Evolutionary conservation across 768 basidiomycete genomes (phyloP).

Genomic region (Mycena capillaripes): DNA sequence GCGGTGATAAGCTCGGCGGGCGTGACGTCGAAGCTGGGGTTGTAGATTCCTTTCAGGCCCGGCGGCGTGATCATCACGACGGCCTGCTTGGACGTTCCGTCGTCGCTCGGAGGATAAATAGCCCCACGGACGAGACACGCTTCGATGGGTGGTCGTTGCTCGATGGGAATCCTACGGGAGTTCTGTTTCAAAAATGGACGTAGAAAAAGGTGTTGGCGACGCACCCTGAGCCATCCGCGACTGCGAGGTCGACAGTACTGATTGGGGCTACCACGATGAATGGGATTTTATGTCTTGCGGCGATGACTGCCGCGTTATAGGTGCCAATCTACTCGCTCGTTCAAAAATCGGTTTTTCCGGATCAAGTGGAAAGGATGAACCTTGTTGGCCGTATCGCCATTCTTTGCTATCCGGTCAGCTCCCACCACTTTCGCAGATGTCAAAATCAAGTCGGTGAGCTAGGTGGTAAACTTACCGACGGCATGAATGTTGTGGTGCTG

Average conservation of each 20-base stretch:
- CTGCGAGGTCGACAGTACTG: slow-evolving; percentile 90
- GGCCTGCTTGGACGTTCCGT: slow-evolving; percentile 71
- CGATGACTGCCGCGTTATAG: slow-evolving; percentile 95
- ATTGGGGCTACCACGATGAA: slow-evolving; percentile 96
- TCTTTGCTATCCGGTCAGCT: slow-evolving; percentile 89
- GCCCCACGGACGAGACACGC: slow-evolving; percentile 91
- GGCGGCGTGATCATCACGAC: slow-evolving; percentile 89
- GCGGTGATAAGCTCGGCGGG: slow-evolving; percentile 95
- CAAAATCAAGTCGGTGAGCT: not conserved
- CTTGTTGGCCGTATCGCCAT: slow-evolving; percentile 99
- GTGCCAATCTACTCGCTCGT: slow-evolving; percentile 76
- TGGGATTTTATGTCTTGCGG: slow-evolving; percentile 87
- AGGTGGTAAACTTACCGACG: slow-evolving; percentile 61
- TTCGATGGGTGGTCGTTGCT: slow-evolving; percentile 90
- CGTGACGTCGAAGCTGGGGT: slow-evolving; percentile 97
- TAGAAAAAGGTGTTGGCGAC: slow-evolving; percentile 39
- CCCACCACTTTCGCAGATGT: slow-evolving; percentile 71
- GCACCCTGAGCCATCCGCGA: slow-evolving; percentile 74
- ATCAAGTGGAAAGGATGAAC: slow-evolving; percentile 39
- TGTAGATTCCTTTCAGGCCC: slow-evolving; percentile 78
- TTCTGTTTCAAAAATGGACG: slow-evolving; percentile 38
- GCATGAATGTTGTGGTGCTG: slow-evolving; percentile 89
- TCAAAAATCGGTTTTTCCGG: not conserved
- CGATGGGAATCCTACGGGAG: slow-evolving; percentile 83
- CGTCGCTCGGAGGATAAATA: slow-evolving; percentile 63